Evolutionary conservation across 2,329 filamentous ascomycete genomes (phyloP).

Genomic region (Tolypocladium endophyticum): DNA sequence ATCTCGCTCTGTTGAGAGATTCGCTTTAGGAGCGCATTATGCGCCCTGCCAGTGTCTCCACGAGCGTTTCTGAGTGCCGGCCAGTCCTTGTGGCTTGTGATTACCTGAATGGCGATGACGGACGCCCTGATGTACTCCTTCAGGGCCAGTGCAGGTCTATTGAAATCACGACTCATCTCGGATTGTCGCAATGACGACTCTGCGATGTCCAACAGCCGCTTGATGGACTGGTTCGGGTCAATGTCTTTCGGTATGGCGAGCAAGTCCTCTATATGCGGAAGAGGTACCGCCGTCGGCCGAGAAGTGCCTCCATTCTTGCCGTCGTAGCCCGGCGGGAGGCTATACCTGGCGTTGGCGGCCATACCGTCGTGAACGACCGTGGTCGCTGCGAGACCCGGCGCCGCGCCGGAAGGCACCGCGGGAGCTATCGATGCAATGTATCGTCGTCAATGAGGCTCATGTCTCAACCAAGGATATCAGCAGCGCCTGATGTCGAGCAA

Average conservation of each 20-base stretch:
- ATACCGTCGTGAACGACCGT: constrained; percentile 13
- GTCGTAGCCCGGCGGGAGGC: constrained; percentile 16
- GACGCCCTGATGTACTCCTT: constrained; percentile 76
- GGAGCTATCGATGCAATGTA: not conserved
- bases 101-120: constrained; percentile 64
- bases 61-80: constrained; percentile 48
- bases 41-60: constrained; percentile 34
- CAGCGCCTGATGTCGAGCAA: not conserved
- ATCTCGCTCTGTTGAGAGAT: constrained; percentile 34
- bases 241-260: constrained; percentile 34
- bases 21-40: constrained; percentile 38
- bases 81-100: constrained; percentile 69
- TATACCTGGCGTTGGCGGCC: constrained; percentile 19
- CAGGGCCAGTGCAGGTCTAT: constrained; percentile 63
- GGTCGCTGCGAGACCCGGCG: constrained; percentile 6
- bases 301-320: constrained; percentile 15
- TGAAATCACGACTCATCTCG: constrained; percentile 50
- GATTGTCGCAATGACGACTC: constrained; percentile 48
- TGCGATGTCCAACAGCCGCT: constrained; percentile 40
- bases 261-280: constrained; percentile 45
- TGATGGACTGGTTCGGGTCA: constrained; percentile 38
- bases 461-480: not conserved
- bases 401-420: not conserved
- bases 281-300: constrained; percentile 18
- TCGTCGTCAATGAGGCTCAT: not conserved